Conservation (phyloP, 441 rosid species). For the Gossypium schwendimanii region DNA sequence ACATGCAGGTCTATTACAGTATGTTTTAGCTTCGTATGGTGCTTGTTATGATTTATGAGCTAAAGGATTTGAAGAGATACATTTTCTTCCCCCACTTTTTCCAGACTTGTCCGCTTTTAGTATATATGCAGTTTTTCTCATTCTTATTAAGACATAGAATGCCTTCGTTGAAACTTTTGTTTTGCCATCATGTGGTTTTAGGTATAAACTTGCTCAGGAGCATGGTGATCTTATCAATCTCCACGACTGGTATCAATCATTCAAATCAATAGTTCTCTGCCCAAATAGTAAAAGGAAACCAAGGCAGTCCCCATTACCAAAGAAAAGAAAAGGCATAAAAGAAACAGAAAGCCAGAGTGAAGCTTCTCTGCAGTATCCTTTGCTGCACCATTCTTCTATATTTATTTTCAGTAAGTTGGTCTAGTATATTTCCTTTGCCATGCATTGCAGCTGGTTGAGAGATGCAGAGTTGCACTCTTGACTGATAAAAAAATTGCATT, state of each 20-base stretch:
- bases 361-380: slow-evolving; percentile 79
- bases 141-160: background rate
- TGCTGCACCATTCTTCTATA: background rate
- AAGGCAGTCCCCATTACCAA: slow-evolving; percentile 44
- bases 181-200: slow-evolving; percentile 19
- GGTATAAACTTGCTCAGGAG: slow-evolving; percentile 78
- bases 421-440: background rate
- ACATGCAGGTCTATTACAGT: background rate
- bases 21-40: background rate
- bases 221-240: slow-evolving; percentile 85
- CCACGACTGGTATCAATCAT: slow-evolving; percentile 90
- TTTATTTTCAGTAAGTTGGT: slow-evolving; percentile 4
- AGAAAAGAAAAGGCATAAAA: slow-evolving; percentile 49
- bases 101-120: background rate
- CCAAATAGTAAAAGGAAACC: slow-evolving; percentile 35
- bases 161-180: slow-evolving; percentile 3
- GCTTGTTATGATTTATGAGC: background rate
- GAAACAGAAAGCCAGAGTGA: slow-evolving; percentile 49
- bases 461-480: background rate
- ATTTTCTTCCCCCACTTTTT: background rate
- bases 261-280: slow-evolving; percentile 48
- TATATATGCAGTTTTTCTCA: background rate
- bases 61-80: background rate
- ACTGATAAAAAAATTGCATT: background rate
- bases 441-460: background rate